phyloP scores from a whole-genome alignment of 164 flowering plant genomes.

The Berberis thunbergii region DNA sequence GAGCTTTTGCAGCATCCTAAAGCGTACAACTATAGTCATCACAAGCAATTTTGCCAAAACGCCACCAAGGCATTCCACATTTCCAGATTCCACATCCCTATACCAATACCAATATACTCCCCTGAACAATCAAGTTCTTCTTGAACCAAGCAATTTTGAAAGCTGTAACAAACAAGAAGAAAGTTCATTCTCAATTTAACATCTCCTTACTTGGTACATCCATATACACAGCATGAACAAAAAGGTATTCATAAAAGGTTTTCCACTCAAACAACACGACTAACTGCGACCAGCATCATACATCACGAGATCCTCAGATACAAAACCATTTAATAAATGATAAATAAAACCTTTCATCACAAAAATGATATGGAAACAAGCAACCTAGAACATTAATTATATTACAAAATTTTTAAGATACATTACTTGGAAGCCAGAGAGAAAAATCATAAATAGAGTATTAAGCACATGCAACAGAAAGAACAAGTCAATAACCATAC shows the following conservation, averaged over 20 bases:
- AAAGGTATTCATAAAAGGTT: constrained; percentile 5
- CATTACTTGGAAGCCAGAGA: no score
- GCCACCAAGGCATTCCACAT: constrained; percentile 10
- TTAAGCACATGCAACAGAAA: no score
- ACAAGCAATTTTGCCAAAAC: no score
- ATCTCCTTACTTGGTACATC: constrained; percentile 12
- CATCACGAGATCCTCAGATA: not conserved
- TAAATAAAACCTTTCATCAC: not conserved
- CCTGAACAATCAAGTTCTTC: constrained; percentile 46
- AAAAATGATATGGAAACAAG: not conserved
- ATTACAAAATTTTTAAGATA: no score
- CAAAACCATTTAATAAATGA: not conserved
- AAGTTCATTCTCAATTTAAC: constrained; percentile 32
- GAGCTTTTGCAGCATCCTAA: not conserved
- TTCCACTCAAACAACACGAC: constrained; percentile 7
- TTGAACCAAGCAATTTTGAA: constrained; percentile 58
- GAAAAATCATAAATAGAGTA: no score
- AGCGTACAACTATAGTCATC: no score
- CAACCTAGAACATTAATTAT: no score
- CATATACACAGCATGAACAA: constrained; percentile 13
- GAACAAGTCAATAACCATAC: no score
- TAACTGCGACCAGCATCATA: constrained; percentile 6
- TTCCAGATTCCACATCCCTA: constrained; percentile 5
- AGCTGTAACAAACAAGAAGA: constrained; percentile 69
- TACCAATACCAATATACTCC: constrained; percentile 27